Base-by-base conservation (phyloP, 108 stramenopile genomes). In the Pseudonitzschia multiseries region DNA sequence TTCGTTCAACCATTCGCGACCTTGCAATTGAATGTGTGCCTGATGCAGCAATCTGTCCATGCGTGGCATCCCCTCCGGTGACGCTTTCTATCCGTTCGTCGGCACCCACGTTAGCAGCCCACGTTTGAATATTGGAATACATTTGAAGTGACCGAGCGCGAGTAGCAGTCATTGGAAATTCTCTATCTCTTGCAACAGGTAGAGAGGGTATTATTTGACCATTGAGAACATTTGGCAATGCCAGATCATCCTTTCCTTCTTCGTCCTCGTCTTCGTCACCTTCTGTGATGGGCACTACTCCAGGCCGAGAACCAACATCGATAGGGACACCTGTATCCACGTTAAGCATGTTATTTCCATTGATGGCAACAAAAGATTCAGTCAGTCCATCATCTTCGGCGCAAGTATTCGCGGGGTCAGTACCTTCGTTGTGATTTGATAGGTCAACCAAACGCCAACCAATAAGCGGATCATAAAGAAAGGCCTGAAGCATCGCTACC, bases 381-480 rank as follows among this genome's bases (percentile, higher is more conserved):
- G 61, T 33, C 15, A 62, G 31, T 40, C 32, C 31, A 33, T n/a
- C 61, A 33, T 62, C 61, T n/a, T 68, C 60, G 18, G 57, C 8
- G 33, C 57, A 4, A 29, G 65, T 40, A 59, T 75, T 75, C 27
- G 31, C 50, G 20, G 73, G 46, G 8, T 70, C 70, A 9, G 54
- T 42, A 48, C 57, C 66, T 32, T 66, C 70, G 27, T 24, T 66
- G 27, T 65, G 57, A 12, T 61, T 68, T 13, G 54, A 68, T 52
- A 87, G 75, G 44, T 74, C 89, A 10, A 97, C 79, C 57, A 99
- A 81, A 53, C 99, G 89, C 98, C 98, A 99, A 28, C 97, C 96
- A 64, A 99, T 99, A 5, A 99, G 83, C 22, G 99, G 99, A 83
- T 99, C 99, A 71, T 99, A 95, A 24, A 99, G 96, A 81, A 99